These are phyloP conservation scores for Scutellaria barbata DNA, from an alignment of 257 asterid species.

Conservation along the genomic window DNA sequence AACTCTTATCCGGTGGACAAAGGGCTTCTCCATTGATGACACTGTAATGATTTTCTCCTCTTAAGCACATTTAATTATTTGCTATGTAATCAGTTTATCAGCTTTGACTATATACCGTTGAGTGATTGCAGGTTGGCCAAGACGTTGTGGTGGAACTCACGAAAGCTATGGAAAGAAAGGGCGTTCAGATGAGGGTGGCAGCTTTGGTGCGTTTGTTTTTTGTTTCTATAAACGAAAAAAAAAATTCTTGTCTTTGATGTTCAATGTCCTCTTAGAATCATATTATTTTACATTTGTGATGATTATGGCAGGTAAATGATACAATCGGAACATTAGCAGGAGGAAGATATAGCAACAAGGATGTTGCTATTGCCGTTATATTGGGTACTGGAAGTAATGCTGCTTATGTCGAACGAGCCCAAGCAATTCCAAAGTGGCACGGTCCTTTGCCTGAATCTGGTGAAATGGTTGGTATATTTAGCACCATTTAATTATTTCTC, in stretches of 20 bases:
- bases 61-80: constrained; percentile 22
- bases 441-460: constrained; percentile 90
- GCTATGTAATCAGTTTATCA: no score
- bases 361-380: constrained; percentile 79
- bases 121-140: constrained; percentile 66
- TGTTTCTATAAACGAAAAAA: not conserved
- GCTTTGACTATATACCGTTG: not conserved
- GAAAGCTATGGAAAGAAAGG: constrained; percentile 77
- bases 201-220: constrained; percentile 68
- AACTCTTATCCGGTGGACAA: constrained; percentile 87
- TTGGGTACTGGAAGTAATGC: constrained; percentile 95
- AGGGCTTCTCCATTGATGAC: constrained; percentile 83
- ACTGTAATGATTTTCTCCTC: constrained; percentile 44
- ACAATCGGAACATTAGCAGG: constrained; percentile 95
- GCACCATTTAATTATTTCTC: constrained; percentile 13
- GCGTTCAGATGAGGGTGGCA: constrained; percentile 78
- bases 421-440: constrained; percentile 96
- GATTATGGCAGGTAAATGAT: constrained; percentile 69
- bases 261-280: not conserved
- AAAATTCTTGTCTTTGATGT: not conserved
- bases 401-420: constrained; percentile 90
- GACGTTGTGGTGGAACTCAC: constrained; percentile 82
- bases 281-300: constrained; percentile 8
- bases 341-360: constrained; percentile 64
- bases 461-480: constrained; percentile 70